Base-by-base conservation (phyloP, 1,284 basidiomycete species). In the Boletus sp. region DNA sequence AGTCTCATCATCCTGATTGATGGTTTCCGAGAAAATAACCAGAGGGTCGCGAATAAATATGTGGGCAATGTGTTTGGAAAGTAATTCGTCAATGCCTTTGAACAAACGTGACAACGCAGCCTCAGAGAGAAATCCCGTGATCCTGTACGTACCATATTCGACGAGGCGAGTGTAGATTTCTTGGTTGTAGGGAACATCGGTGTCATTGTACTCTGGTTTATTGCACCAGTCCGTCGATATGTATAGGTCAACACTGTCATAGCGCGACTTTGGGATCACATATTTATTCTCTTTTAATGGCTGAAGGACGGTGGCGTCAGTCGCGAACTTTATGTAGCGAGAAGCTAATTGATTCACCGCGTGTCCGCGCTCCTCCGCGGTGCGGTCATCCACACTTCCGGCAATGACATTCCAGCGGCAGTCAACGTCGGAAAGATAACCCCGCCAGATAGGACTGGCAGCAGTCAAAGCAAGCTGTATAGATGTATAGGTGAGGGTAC, bases 321-420 rank as follows among this genome's bases (percentile, higher is more conserved):
- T 36, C 33, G 33, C 46, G 45, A 50, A 23, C 26, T 39, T 38
- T 33, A 34, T 16, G 32, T 34, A 26, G 26, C 29, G 44, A 46
- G 34, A 46, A 46, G 25, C 4, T 14, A 9, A 14, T 48, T 17
- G n/a, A 88, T 89, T 78, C 86, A 88, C 51, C 38, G 8, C 29
- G 23, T 90, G 58, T 3, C 94, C 94, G 43, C 94, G 81, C 69
- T 99, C 96, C 65, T 95, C 94, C 55, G 88, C 82, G 14, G 93
- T 99, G 40, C 96, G 81, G 70, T 99, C 96, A 64, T 99, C 96
- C 0, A 99, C 94, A 56, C 91, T 91, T 7, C 88, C 95, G 5
- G 95, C 89, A 57, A 99, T 96, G 17, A 99, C 95, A 64, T 97
- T 92, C 96, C 96, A 99, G 22, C 96, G 83, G 61, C 91, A 94